These are phyloP conservation scores for Geotrichum reessii DNA, from an alignment of 1,139 yeast species.

Conservation along the genomic window DNA sequence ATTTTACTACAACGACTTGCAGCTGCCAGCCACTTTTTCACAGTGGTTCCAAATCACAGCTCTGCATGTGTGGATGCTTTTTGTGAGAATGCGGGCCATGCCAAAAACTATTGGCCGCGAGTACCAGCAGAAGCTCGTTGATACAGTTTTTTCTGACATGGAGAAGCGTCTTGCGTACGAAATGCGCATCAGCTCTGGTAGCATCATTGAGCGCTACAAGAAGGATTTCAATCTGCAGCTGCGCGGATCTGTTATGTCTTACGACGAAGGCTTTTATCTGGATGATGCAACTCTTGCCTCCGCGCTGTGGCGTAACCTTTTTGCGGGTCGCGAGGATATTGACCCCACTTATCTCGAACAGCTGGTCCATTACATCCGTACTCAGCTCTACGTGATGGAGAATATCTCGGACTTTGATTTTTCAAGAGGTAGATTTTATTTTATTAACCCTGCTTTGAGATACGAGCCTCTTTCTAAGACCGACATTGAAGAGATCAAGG, in stretches of 20 bases:
- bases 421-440: constrained; percentile 81
- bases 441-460: constrained; percentile 77
- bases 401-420: constrained; percentile 86
- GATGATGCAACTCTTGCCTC: constrained; percentile 82
- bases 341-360: constrained; percentile 85
- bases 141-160: constrained; percentile 83
- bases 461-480: constrained; percentile 59
- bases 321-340: constrained; percentile 76
- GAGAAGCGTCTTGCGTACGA: constrained; percentile 81
- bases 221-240: constrained; percentile 88
- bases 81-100: constrained; percentile 92
- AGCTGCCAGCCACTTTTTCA: constrained; percentile 77
- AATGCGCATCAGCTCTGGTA: constrained; percentile 74
- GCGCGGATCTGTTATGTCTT: constrained; percentile 82
- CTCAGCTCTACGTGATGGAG: constrained; percentile 80
- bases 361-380: constrained; percentile 77
- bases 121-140: constrained; percentile 88
- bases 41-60: constrained; percentile 94
- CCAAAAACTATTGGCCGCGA: constrained; percentile 83
- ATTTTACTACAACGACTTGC: constrained; percentile 62
- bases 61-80: constrained; percentile 87
- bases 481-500: constrained; percentile 21
- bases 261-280: constrained; percentile 84
- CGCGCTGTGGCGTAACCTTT: constrained; percentile 58
- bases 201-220: constrained; percentile 78